A percentile compares a stretch with the other conserved stretches of the same genome.
These are phyloP conservation scores for Arthroderma uncinatum DNA, from an alignment of 2,329 filamentous ascomycete species.

Conservation along the genomic window DNA sequence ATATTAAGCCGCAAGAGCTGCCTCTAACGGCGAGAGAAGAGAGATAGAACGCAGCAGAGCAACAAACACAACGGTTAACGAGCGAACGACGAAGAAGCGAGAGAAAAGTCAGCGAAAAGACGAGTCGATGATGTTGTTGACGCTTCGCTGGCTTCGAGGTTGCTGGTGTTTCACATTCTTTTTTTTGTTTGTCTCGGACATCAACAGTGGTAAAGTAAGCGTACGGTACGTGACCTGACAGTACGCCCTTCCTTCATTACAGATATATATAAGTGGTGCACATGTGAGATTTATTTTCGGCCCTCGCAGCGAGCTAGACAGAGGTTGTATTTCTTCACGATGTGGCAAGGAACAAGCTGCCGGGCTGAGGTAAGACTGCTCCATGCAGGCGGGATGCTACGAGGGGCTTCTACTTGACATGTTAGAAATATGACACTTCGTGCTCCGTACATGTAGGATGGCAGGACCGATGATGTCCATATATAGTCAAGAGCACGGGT, in stretches of 20 bases:
- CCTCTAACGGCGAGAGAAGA: background rate
- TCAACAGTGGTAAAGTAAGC: background rate
- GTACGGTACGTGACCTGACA: background rate
- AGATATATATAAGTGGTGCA: no score
- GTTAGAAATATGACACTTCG: no score
- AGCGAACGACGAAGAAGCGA: background rate
- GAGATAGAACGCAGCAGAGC: background rate
- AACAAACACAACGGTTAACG: background rate
- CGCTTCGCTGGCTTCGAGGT: background rate
- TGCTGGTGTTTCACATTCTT: background rate
- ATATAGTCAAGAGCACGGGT: no score
- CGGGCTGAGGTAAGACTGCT: background rate
- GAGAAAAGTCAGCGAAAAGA: background rate
- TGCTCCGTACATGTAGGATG: no score
- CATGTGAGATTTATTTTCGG: no score
- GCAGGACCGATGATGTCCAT: no score
- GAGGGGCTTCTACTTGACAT: no score
- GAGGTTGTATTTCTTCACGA: no score
- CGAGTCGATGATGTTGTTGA: background rate
- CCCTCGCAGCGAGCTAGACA: no score
- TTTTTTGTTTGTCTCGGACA: background rate
- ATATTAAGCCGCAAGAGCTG: no score
- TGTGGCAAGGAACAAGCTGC: background rate
- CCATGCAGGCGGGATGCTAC: no score
- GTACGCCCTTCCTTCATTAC: background rate